Evolutionary conservation across 1,284 basidiomycete genomes (phyloP), one percentile per base, ranked within the genome.

Genomic region (Pseudozyma flocculosa): DNA sequence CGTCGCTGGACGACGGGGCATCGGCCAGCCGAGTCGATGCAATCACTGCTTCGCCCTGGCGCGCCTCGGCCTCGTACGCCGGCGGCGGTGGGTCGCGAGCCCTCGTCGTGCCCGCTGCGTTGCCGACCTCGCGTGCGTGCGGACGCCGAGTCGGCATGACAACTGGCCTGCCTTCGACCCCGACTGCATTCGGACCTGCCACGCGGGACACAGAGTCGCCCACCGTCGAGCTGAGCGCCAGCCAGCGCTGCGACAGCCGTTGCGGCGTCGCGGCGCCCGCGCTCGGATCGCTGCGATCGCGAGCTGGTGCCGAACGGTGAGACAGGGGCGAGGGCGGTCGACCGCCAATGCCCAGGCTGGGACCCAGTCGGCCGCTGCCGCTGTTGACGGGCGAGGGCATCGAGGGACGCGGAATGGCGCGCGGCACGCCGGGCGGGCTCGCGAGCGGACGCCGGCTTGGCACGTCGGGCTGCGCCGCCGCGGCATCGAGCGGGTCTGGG

Each of bases 221-320:
- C 3, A 11, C 43, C 7, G n/a, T 29, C 26, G 65, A 58, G 24
- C 61, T 63, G 14, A 68, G 51, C 41, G 61, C 65, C 14, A 68
- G 51, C 65, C 65, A 68, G n/a, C 54, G 40, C 17, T 61, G 43
- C n/a, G 65, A 68, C 2, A 61, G 45, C 22, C 63, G 57, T 1
- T 47, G 58, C 2, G 65, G 61, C 17, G 60, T 63, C 38, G 51
- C 39, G 21, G 57, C 50, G 42, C 46, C 47, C 19, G 57, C 45
- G 2, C 48, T 48, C 4, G 55, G 49, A 17, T 8, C 36, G 32
- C 40, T 34, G n/a, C 22, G 48, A 37, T 13, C 21, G 13, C 32
- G 42, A 9, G 50, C 41, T 2, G 50, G 48, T 3, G 48, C 41
- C 21, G 52, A 34, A 3, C 48, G 41, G 2, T 53, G 59, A 2